Evolutionary conservation across 2,329 filamentous ascomycete genomes (phyloP).

Genomic region (Paraphaeosphaeria sporulosa): DNA sequence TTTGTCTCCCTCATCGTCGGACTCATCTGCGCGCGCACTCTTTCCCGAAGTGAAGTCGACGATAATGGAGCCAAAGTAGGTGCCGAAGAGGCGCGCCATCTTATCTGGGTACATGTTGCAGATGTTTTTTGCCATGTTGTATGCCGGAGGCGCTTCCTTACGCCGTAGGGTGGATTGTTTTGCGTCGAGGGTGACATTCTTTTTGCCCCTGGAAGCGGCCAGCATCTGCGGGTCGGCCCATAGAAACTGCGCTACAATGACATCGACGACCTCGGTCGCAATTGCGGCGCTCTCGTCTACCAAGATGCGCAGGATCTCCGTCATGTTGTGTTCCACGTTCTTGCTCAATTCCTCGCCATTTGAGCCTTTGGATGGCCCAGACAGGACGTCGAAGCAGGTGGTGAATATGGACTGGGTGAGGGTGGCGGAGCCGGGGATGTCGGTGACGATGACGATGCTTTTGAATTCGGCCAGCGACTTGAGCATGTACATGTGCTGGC

Average conservation of each 20-base stretch:
- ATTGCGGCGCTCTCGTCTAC: constrained; percentile 85
- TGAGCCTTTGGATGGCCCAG: constrained; percentile 75
- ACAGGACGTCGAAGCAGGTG: constrained; percentile 90
- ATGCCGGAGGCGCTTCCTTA: constrained; percentile 89
- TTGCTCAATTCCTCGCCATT: constrained; percentile 86
- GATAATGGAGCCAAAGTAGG: constrained; percentile 97
- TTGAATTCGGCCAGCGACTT: constrained; percentile 90
- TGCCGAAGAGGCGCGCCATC: constrained; percentile 92
- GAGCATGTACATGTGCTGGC: constrained; percentile 90
- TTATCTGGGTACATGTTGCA: constrained; percentile 90
- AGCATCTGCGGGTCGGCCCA: constrained; percentile 76
- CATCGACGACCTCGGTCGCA: constrained; percentile 83
- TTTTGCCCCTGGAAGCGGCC: constrained; percentile 59
- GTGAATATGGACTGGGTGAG: constrained; percentile 80
- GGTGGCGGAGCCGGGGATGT: constrained; percentile 81
- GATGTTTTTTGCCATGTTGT: constrained; percentile 94
- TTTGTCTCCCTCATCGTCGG: constrained; percentile 55
- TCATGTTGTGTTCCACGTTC: constrained; percentile 93
- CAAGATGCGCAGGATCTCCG: constrained; percentile 80
- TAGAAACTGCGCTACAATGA: constrained; percentile 94
- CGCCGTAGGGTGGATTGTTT: constrained; percentile 84
- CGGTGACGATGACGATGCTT: constrained; percentile 89
- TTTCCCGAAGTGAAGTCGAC: constrained; percentile 75
- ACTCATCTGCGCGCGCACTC: constrained; percentile 47
- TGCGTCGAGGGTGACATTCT: constrained; percentile 65